Base-by-base conservation (phyloP, 2,329 filamentous ascomycete species). In the Cladobotryum mycophilum region DNA sequence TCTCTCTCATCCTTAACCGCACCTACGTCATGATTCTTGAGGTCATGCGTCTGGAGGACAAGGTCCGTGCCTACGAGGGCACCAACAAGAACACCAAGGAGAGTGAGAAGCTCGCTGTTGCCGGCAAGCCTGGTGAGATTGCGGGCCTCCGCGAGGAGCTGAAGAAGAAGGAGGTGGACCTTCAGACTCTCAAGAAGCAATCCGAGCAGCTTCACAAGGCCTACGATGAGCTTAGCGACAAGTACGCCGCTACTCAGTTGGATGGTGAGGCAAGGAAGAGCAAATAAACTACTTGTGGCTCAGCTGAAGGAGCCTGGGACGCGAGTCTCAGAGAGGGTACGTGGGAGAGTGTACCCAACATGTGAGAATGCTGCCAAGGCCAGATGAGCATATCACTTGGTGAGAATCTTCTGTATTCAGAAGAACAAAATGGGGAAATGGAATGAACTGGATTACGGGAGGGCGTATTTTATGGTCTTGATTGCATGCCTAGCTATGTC, bases 11-110 rank as follows among this genome's bases (percentile, higher is more conserved):
- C 72, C 88, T 95, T 68, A 97, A 99, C 84, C 92, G 93, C 67
- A 99, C 93, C 66, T 99, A 97, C 77, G 88, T 86, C 65, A 92
- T 97, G 88, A 96, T 96, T 65, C 81, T 96, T 58, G 91, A 96
- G 62, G 83, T 88, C 47, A 87, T 96, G 65, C 76, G 89, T 56
- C 86, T 99, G 48, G 92, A 99, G 76, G 89, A 96, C 73, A 88
- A 89, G 75, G 75, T 96, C 67, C 91, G 89, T 79, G 75, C 81
- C 57, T 85, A 88, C 69, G 89, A 95, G 76, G 64, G 76, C 36
- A 69, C 63, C 53, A 68, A 75, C 60, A 69, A 71, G 61, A 71
- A 75, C 64, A 70, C 74, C 56, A 88, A 89, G 76, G 78, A 88
- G 64, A 79, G 80, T 55, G 80, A 82, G 61, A 88, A 88, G 73